Percentiles rank a stretch among this genome's conserved stretches.
phyloP scores from a whole-genome alignment of 805 yeast species.

The Kluyveromyces nonfermentans region DNA sequence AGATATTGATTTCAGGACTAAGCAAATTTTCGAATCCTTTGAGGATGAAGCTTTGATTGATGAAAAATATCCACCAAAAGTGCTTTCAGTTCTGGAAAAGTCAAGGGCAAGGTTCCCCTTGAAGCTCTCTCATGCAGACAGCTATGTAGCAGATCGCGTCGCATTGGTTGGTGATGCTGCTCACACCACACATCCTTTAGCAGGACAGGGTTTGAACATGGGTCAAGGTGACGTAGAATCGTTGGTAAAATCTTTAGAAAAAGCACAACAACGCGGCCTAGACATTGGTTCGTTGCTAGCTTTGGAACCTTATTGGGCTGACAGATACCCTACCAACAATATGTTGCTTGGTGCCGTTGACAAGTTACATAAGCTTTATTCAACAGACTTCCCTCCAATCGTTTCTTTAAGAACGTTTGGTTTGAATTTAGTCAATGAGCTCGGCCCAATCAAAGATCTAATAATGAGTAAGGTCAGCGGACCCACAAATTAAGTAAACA shows the following conservation, averaged over 20 bases:
- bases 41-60: constrained; percentile 39
- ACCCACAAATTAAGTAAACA: constrained; percentile 1
- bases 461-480: constrained; percentile 53
- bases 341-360: constrained; percentile 80
- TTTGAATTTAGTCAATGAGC: constrained; percentile 52
- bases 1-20: constrained; percentile 65
- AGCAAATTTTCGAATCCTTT: constrained; percentile 22
- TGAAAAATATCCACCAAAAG: constrained; percentile 57
- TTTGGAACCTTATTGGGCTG: constrained; percentile 78
- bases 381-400: constrained; percentile 62
- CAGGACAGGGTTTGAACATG: constrained; percentile 97
- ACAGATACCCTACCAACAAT: constrained; percentile 75
- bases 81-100: constrained; percentile 45
- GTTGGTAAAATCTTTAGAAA: constrained; percentile 58
- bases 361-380: constrained; percentile 79
- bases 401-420: constrained; percentile 74
- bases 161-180: constrained; percentile 99
- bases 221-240: constrained; percentile 88
- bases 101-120: constrained; percentile 87
- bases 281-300: constrained; percentile 80
- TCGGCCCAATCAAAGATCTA: constrained; percentile 57
- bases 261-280: constrained; percentile 64
- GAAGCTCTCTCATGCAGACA: constrained; percentile 81
- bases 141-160: constrained; percentile 71
- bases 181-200: constrained; percentile 93